A percentile compares a stretch with the other conserved stretches of the same genome.
These are phyloP conservation scores for Pythium sp. DNA, from an alignment of 352 stramenopile genomes.

Conservation along the genomic window DNA sequence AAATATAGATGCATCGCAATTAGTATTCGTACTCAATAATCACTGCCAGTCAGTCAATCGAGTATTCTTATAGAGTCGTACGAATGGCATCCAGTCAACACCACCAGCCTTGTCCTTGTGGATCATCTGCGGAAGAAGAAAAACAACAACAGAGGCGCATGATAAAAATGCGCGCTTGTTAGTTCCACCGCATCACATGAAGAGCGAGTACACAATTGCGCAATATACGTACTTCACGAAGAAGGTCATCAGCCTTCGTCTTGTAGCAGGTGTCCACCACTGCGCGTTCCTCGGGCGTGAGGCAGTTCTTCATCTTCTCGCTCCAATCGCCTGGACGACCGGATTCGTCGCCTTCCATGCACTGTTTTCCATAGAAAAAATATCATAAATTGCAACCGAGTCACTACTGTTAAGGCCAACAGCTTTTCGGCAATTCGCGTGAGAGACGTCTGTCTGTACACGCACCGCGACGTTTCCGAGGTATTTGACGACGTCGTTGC, in stretches of 20 bases:
- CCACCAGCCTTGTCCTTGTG: conserved; percentile 40
- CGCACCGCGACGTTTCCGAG: conserved; percentile 68
- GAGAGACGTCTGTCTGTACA: not conserved
- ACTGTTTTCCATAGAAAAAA: conserved; percentile 29
- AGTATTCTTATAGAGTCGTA: conserved; percentile 21
- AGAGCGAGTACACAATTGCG: not conserved
- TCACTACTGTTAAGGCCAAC: not conserved
- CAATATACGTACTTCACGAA: conserved; percentile 34
- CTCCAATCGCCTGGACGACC: conserved; percentile 66
- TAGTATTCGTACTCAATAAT: not conserved
- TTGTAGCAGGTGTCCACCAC: conserved; percentile 61
- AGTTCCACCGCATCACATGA: not conserved
- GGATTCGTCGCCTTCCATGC: conserved; percentile 74
- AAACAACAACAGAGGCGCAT: not conserved
- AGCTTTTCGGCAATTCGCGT: not conserved
- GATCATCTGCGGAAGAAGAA: conserved; percentile 45
- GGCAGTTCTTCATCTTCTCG: conserved; percentile 69
- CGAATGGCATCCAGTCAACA: conserved; percentile 76
- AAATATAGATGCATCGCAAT: not conserved
- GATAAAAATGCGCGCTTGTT: not conserved
- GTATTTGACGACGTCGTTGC: conserved; percentile 73
- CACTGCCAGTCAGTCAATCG: not conserved
- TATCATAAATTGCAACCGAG: not conserved
- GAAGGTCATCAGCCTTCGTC: conserved; percentile 46
- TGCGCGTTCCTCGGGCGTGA: conserved; percentile 53